Evolutionary conservation across 345 rosid genomes (phyloP).

Genomic region (Pugionium cornutum): DNA sequence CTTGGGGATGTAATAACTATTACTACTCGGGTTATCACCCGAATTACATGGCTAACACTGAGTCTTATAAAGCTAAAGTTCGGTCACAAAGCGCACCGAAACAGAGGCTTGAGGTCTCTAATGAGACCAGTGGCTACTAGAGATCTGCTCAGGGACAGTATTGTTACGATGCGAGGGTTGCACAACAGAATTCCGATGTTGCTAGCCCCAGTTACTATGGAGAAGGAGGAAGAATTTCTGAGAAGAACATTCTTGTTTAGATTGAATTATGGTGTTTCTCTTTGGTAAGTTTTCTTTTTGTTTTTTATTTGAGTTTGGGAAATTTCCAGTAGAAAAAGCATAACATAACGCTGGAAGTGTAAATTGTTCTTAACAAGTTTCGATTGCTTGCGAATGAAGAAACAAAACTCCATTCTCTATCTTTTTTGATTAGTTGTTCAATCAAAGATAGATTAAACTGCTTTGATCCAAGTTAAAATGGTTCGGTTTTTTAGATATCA

Average conservation of each 20-base stretch:
- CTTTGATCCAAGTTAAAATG: too few species aligned
- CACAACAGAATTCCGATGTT: constrained; percentile 27
- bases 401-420: too few species aligned
- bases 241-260: constrained; percentile 29
- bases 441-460: too few species aligned
- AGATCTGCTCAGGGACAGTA: constrained; percentile 37
- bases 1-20: constrained; percentile 58
- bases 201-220: constrained; percentile 31
- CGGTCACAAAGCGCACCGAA: constrained; percentile 91
- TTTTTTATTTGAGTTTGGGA: constrained; percentile 21
- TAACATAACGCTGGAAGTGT: too few species aligned
- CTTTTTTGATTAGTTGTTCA: too few species aligned
- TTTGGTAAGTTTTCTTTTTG: background rate
- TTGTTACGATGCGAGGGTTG: constrained; percentile 26
- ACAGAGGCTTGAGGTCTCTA: constrained; percentile 70
- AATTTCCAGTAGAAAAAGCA: too few species aligned
- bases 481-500: too few species aligned
- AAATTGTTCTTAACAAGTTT: too few species aligned
- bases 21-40: constrained; percentile 67
- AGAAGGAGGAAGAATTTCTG: constrained; percentile 24
- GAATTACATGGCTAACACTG: constrained; percentile 86
- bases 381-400: too few species aligned
- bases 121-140: constrained; percentile 45
- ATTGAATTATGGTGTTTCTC: background rate
- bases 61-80: constrained; percentile 78